Conservation (phyloP, 2,329 filamentous ascomycete genomes). For the Cladosporium cucumerinum region DNA sequence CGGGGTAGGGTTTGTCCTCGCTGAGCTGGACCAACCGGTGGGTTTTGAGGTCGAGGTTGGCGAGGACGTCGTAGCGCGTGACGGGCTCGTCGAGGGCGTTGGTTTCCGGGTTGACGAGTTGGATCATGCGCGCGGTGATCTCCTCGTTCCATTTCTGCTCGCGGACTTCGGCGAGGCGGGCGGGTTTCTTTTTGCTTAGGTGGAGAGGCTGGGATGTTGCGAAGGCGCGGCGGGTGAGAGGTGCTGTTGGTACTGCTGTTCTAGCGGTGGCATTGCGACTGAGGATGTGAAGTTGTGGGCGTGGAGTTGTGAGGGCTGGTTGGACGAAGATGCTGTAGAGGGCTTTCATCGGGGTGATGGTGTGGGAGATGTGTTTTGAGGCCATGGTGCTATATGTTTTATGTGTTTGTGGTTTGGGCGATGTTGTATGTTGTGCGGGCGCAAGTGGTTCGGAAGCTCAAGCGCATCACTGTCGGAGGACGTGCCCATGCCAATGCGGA, state of each 20-base stretch:
- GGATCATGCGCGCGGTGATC: conserved; percentile 45
- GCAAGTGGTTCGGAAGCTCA: not conserved
- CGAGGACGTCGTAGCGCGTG: conserved; percentile 39
- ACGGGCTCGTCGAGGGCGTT: conserved; percentile 36
- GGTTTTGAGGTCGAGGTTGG: conserved; percentile 46
- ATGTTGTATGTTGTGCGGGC: not conserved
- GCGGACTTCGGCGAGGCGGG: conserved; percentile 35
- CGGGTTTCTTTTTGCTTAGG: conserved; percentile 23
- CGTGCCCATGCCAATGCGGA: not conserved
- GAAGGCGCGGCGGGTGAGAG: conserved; percentile 8
- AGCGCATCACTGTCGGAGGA: not conserved
- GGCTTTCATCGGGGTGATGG: conserved; percentile 29
- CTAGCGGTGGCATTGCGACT: conserved; percentile 25
- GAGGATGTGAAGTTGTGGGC: conserved; percentile 21
- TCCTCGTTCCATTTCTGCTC: conserved; percentile 46
- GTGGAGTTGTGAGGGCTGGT: conserved; percentile 28
- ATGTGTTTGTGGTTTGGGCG: not conserved
- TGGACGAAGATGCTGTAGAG: conserved; percentile 46
- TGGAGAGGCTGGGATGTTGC: conserved; percentile 21
- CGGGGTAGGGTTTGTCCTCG: conserved; percentile 46
- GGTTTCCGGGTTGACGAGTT: conserved; percentile 41
- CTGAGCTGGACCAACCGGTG: conserved; percentile 52
- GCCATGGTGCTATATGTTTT: conserved; percentile 15
- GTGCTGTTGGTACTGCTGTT: conserved; percentile 28
- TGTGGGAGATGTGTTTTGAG: conserved; percentile 18